A percentile compares a stretch with the other conserved stretches of the same genome.
Conservation (phyloP, 305 asterid species). For the Fraxinus baroniana region DNA sequence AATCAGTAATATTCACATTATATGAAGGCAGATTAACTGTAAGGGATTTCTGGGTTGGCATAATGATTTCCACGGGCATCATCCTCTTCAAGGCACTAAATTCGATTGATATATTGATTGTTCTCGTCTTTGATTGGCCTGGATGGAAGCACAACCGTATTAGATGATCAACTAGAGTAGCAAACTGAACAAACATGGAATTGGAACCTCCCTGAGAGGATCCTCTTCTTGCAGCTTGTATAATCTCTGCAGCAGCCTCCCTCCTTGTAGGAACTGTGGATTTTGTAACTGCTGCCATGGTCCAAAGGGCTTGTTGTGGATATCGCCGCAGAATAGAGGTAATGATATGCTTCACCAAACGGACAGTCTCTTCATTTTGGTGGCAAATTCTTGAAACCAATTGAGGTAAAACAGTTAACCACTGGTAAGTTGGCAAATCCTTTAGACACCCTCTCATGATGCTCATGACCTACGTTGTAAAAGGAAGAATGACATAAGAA, state of each 20-base stretch:
- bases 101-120: conserved; percentile 80
- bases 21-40: conserved; percentile 74
- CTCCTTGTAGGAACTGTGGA: conserved; percentile 86
- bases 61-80: conserved; percentile 90
- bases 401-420: conserved; percentile 96
- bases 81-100: conserved; percentile 93
- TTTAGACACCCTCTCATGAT: conserved; percentile 91
- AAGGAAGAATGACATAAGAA: conserved; percentile 19
- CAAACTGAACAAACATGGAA: conserved; percentile 78
- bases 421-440: conserved; percentile 93
- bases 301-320: conserved; percentile 99
- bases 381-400: conserved; percentile 98
- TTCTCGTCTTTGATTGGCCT: conserved; percentile 78
- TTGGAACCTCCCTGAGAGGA: conserved; percentile 57
- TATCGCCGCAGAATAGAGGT: conserved; percentile 81
- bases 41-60: conserved; percentile 93
- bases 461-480: conserved; percentile 61
- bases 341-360: conserved; percentile 79
- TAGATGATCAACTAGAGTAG: conserved; percentile 86
- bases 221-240: conserved; percentile 83
- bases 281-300: conserved; percentile 98
- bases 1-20: conserved; percentile 48
- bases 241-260: conserved; percentile 97
- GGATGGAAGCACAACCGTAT: conserved; percentile 88
- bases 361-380: conserved; percentile 84